Percentiles rank a stretch among this genome's conserved stretches.
Evolutionary conservation across 2,329 filamentous ascomycete species (phyloP).

Genomic region (Aulographum hederae): DNA sequence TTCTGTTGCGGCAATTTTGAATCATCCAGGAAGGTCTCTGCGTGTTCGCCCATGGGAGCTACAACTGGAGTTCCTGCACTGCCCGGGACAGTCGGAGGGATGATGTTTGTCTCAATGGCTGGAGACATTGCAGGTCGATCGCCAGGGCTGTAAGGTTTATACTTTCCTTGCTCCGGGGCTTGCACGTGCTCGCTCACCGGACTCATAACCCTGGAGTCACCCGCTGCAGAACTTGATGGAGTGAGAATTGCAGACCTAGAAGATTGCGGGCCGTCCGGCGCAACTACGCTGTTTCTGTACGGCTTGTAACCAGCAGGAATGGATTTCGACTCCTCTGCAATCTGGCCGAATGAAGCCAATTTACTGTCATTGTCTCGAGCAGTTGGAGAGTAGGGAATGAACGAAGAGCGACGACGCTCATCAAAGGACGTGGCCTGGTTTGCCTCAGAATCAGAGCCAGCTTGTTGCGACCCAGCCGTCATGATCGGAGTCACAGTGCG

Average conservation of each 20-base stretch:
- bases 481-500: not conserved
- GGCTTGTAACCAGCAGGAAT: not conserved
- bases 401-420: too few relatives aligned
- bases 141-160: not conserved
- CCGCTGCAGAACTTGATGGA: not conserved
- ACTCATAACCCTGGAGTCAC: too few relatives aligned
- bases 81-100: too few relatives aligned
- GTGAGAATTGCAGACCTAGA: not conserved
- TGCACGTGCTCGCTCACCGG: too few relatives aligned
- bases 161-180: not conserved
- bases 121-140: not conserved
- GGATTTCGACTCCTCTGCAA: not conserved
- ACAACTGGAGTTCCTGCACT: too few relatives aligned
- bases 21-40: too few relatives aligned
- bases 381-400: not conserved
- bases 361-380: not conserved
- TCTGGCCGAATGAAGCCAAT: not conserved
- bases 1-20: too few relatives aligned
- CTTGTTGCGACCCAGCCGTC: not conserved
- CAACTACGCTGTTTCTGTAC: not conserved
- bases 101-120: not conserved
- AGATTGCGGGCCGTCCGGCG: not conserved
- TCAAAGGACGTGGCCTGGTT: too few relatives aligned
- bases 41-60: too few relatives aligned
- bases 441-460: too few relatives aligned